Evolutionary conservation across 1,284 basidiomycete species (phyloP).

Genomic region (Taiwanofungus camphoratus): DNA sequence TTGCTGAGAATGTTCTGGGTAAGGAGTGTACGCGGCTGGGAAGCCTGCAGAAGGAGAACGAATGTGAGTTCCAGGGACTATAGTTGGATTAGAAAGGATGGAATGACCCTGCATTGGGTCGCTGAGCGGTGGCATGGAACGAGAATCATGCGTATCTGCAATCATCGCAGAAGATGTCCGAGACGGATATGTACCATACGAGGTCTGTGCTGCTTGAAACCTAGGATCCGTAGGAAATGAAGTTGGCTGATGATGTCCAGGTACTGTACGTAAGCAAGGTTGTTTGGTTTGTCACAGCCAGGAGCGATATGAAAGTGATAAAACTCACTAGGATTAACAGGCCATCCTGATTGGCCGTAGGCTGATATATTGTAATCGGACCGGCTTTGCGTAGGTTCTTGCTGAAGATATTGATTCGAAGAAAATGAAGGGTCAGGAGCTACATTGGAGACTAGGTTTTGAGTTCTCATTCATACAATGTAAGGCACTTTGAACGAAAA

Average conservation of each 20-base stretch:
- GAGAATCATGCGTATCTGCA: constrained; percentile 35
- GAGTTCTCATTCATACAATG: constrained; percentile 24
- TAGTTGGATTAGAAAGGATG: constrained; percentile 16
- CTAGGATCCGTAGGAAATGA: constrained; percentile 38
- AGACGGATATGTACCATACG: constrained; percentile 43
- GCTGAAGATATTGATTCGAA: constrained; percentile 50
- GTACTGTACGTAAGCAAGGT: constrained; percentile 14
- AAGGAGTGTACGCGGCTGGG: constrained; percentile 18
- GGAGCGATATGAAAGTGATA: constrained; percentile 15
- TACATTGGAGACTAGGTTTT: constrained; percentile 22
- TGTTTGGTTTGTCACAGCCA: constrained; percentile 13
- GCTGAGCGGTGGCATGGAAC: constrained; percentile 42
- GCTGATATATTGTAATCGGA: constrained; percentile 46
- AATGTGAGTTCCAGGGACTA: constrained; percentile 18
- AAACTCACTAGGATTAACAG: constrained; percentile 39
- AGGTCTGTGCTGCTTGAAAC: constrained; percentile 40
- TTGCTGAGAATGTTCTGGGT: constrained; percentile 21
- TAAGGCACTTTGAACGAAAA: constrained; percentile 38
- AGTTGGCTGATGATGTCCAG: constrained; percentile 21
- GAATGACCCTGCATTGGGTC: constrained; percentile 30
- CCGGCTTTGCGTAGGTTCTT: constrained; percentile 53
- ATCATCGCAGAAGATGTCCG: constrained; percentile 43
- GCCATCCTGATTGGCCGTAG: constrained; percentile 45
- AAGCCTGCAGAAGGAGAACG: constrained; percentile 24
- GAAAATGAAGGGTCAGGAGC: constrained; percentile 37